phyloP scores from a whole-genome alignment of 2,329 filamentous ascomycete species.

The Helotiales sp. region DNA sequence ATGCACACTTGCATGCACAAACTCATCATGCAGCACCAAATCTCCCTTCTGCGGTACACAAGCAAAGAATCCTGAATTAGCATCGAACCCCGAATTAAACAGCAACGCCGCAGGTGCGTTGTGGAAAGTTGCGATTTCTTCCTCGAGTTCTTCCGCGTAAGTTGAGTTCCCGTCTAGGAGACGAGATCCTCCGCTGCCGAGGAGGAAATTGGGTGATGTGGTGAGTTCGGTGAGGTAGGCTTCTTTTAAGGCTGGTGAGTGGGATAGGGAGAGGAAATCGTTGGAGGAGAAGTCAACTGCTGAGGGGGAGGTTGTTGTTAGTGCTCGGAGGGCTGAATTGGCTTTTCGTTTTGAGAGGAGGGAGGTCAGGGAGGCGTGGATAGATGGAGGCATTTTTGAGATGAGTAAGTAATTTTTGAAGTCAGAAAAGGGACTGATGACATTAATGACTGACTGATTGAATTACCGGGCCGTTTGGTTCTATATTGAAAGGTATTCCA shows the following conservation, averaged over 20 bases:
- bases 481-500: neutral
- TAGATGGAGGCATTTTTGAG: slow-evolving; percentile 17
- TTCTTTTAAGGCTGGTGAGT: slow-evolving; percentile 25
- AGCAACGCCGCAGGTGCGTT: slow-evolving; percentile 60
- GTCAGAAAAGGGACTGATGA: neutral
- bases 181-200: slow-evolving; percentile 57
- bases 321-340: slow-evolving; percentile 46
- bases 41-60: slow-evolving; percentile 58
- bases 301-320: slow-evolving; percentile 65
- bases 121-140: slow-evolving; percentile 64
- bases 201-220: slow-evolving; percentile 22
- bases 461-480: neutral
- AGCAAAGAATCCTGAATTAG: slow-evolving; percentile 56
- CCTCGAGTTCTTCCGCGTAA: slow-evolving; percentile 64
- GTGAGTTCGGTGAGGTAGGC: slow-evolving; percentile 30
- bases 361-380: slow-evolving; percentile 19
- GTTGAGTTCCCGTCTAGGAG: slow-evolving; percentile 68
- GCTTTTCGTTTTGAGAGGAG: slow-evolving; percentile 29
- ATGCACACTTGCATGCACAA: slow-evolving; percentile 68
- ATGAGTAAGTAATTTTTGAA: neutral
- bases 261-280: slow-evolving; percentile 38
- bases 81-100: slow-evolving; percentile 63
- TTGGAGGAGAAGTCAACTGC: slow-evolving; percentile 55
- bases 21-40: slow-evolving; percentile 65
- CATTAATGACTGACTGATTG: neutral